Conservation (phyloP, 139 green algal species). For the Pleodorina starrii region DNA sequence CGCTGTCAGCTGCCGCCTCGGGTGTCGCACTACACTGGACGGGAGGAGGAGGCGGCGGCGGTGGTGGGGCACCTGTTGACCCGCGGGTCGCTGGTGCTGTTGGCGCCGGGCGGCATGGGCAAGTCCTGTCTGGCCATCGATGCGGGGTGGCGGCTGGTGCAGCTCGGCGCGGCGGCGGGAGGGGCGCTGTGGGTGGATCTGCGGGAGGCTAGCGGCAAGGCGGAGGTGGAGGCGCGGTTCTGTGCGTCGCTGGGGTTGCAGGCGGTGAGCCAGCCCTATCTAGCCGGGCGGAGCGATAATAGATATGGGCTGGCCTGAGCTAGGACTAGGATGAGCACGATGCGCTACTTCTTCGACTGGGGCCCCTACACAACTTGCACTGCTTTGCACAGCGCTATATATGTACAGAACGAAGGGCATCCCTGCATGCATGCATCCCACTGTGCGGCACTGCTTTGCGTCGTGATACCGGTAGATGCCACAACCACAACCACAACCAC, state of each 20-base stretch:
- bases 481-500: too few relatives aligned
- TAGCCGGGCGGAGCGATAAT: too few relatives aligned
- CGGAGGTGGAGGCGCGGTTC: conserved; percentile 28
- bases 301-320: too few relatives aligned
- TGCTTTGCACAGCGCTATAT: too few relatives aligned
- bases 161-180: neutral
- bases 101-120: conserved; percentile 42
- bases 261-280: neutral
- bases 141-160: conserved; percentile 29
- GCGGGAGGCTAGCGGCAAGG: neutral
- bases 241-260: neutral
- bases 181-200: conserved; percentile 43
- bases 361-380: too few relatives aligned
- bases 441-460: too few relatives aligned
- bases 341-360: too few relatives aligned
- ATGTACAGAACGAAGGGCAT: too few relatives aligned
- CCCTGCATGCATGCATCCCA: too few relatives aligned
- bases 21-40: neutral
- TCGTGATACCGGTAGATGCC: too few relatives aligned
- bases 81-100: conserved; percentile 13
- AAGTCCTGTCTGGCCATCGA: conserved; percentile 51
- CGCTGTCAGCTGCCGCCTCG: conserved; percentile 15
- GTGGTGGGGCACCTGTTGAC: neutral
- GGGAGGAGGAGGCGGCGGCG: neutral
- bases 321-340: too few relatives aligned